Percentiles rank a stretch among this genome's conserved stretches.
phyloP scores from a whole-genome alignment of 139 green algal genomes.

The Chlamydomonas sp. region DNA sequence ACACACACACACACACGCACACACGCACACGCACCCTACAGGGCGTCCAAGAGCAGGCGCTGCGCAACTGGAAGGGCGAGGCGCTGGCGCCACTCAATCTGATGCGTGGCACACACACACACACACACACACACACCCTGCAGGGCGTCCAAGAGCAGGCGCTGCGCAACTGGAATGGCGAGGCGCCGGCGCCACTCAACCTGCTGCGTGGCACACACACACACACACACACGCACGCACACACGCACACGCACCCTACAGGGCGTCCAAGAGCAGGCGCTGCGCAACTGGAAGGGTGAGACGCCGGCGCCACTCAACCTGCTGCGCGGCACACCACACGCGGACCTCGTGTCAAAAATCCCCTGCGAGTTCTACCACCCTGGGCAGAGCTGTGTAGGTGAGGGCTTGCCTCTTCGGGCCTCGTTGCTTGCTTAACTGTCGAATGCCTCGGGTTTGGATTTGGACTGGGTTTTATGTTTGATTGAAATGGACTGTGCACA shows the following conservation, averaged over 20 bases:
- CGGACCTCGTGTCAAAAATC: background rate
- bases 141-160: slow-evolving; percentile 27
- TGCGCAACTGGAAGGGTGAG: slow-evolving; percentile 23
- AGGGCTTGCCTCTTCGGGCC: too few relatives aligned
- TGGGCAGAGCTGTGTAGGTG: slow-evolving; percentile 36
- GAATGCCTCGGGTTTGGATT: too few relatives aligned
- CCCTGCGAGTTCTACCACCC: slow-evolving; percentile 58
- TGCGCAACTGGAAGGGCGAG: background rate
- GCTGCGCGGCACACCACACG: slow-evolving; percentile 5
- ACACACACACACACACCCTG: background rate
- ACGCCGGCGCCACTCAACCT: slow-evolving; percentile 18
- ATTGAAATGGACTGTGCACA: too few relatives aligned
- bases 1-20: too few relatives aligned
- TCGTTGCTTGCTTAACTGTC: too few relatives aligned
- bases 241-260: background rate
- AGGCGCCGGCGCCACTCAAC: slow-evolving; percentile 16
- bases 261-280: slow-evolving; percentile 28
- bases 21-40: background rate
- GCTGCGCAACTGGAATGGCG: slow-evolving; percentile 19
- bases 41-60: background rate
- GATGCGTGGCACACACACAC: background rate
- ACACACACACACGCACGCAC: background rate
- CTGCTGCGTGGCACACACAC: too few relatives aligned
- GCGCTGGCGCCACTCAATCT: background rate
- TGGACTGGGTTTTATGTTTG: too few relatives aligned